Evolutionary conservation across 169 alveolate genomes (phyloP).

Genomic region (Pseudocohnilembus persalinus): DNA sequence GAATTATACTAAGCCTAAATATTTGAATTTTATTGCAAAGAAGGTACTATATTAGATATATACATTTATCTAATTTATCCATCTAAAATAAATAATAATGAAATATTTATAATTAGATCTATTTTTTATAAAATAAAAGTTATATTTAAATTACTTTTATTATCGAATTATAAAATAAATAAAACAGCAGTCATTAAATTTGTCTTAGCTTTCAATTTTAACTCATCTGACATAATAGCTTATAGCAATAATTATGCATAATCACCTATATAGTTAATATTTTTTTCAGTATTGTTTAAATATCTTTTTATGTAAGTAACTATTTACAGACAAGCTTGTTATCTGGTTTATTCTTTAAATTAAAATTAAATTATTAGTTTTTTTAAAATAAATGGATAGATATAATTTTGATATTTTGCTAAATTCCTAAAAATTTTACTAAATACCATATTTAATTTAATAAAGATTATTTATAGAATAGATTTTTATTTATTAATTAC

Average conservation of each 20-base stretch:
- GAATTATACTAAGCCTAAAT: background rate
- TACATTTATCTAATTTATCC: background rate
- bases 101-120: background rate
- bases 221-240: background rate
- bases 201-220: background rate
- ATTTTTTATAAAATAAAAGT: too few species aligned
- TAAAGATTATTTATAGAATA: too few species aligned
- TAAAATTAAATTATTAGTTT: too few species aligned
- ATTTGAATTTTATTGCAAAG: too few species aligned
- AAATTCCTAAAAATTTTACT: too few species aligned
- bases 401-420: too few species aligned
- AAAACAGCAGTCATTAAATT: background rate
- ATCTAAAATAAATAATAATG: background rate
- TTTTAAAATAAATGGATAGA: too few species aligned
- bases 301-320: too few species aligned
- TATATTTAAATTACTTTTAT: background rate
- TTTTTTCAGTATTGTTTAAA: background rate
- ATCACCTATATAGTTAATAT: background rate
- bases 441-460: too few species aligned
- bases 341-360: too few species aligned
- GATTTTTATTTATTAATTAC: background rate
- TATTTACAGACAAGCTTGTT: too few species aligned
- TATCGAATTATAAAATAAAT: background rate
- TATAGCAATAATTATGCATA: background rate
- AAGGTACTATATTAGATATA: background rate